Evolutionary conservation across 768 basidiomycete species (phyloP).

Genomic region (Exidia glandulosa): DNA sequence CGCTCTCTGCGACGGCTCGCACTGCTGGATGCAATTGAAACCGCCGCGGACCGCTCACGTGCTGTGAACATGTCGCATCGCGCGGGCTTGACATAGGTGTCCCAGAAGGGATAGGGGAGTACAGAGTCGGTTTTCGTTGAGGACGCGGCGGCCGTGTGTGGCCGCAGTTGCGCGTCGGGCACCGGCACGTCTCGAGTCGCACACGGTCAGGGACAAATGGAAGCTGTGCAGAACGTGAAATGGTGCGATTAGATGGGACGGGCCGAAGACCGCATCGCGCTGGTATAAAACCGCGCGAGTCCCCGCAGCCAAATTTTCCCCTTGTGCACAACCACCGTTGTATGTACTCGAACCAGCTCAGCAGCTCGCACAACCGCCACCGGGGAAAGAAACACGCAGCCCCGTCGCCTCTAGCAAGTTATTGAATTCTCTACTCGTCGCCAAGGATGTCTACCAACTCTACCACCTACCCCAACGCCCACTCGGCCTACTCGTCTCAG

Average conservation of each 20-base stretch:
- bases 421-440: slow-evolving; percentile 6
- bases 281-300: background rate
- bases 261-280: background rate
- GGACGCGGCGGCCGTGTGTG: no score
- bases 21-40: background rate
- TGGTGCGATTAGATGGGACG: background rate
- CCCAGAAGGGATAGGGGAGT: background rate
- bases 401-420: slow-evolving; percentile 46
- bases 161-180: background rate
- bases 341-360: slow-evolving; percentile 70
- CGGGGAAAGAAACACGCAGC: slow-evolving; percentile 77
- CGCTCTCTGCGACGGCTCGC: no score
- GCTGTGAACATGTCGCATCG: background rate
- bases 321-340: background rate
- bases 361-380: slow-evolving; percentile 78
- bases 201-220: background rate
- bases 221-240: background rate
- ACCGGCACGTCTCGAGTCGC: no score
- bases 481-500: slow-evolving; percentile 37
- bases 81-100: background rate
- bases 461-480: slow-evolving; percentile 24
- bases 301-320: background rate
- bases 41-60: background rate
- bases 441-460: slow-evolving; percentile 12
- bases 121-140: no score